phyloP scores from a whole-genome alignment of 305 asterid genomes.

The Andrographis paniculata region DNA sequence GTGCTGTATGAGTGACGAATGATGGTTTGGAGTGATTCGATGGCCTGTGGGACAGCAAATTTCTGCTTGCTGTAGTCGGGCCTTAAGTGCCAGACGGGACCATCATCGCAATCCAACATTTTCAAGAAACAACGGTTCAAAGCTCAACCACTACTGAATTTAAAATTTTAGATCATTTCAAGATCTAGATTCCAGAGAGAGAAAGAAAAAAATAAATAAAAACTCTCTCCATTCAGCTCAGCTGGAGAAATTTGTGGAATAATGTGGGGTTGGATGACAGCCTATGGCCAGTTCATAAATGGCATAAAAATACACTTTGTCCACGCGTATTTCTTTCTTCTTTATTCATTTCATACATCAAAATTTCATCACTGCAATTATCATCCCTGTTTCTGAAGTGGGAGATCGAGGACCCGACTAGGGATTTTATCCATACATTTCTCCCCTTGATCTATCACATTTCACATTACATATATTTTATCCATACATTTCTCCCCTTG shows the following conservation, averaged over 20 bases:
- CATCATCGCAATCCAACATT: conserved; percentile 2
- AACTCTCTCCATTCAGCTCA: too few species aligned
- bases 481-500: too few species aligned
- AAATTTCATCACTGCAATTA: too few species aligned
- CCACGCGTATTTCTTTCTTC: conserved; percentile 16
- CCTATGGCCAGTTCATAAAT: conserved; percentile 19
- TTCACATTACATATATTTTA: too few species aligned
- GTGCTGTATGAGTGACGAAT: too few species aligned
- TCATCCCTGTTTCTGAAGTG: too few species aligned
- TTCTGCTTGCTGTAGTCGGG: conserved; percentile 19
- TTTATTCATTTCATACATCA: not conserved
- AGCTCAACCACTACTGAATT: not conserved
- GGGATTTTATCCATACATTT: too few species aligned
- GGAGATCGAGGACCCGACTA: too few species aligned
- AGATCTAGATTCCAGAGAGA: not conserved
- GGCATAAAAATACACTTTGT: conserved; percentile 10
- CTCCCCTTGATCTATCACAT: too few species aligned
- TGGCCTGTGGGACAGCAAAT: conserved; percentile 6
- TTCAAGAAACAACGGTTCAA: conserved; percentile 2
- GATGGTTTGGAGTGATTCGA: not conserved
- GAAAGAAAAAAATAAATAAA: too few species aligned
- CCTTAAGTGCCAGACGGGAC: conserved; percentile 4
- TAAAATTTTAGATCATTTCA: too few species aligned
- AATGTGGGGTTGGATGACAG: conserved; percentile 4
- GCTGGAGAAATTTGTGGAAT: too few species aligned